A percentile compares a stretch with the other conserved stretches of the same genome.
These are phyloP conservation scores for Akanthomyces uredinophilus DNA, from an alignment of 2,329 filamentous ascomycete genomes.

Conservation along the genomic window DNA sequence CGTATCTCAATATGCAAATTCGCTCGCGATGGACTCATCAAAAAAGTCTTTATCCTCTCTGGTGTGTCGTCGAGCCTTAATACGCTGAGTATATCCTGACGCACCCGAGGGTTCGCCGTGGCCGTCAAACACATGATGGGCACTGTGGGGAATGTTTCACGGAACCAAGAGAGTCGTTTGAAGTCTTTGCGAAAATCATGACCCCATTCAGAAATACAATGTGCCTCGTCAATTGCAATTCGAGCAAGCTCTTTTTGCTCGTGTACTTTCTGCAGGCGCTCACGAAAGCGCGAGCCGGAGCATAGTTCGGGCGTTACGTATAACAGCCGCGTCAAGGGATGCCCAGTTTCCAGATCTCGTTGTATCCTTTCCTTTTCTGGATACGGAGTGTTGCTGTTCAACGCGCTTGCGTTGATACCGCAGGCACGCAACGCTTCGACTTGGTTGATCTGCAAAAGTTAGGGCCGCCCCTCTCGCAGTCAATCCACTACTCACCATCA, in stretches of 20 bases:
- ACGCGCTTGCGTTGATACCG: constrained; percentile 73
- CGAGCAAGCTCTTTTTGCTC: constrained; percentile 79
- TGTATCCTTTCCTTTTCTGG: constrained; percentile 64
- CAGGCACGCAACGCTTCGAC: constrained; percentile 71
- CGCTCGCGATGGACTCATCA: constrained; percentile 75
- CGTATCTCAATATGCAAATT: constrained; percentile 90
- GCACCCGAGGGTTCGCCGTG: constrained; percentile 76
- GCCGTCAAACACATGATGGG: constrained; percentile 92
- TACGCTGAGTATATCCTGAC: constrained; percentile 74
- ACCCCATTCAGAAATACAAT: constrained; percentile 97
- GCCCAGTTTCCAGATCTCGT: constrained; percentile 78
- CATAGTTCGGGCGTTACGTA: constrained; percentile 95
- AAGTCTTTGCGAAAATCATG: constrained; percentile 96
- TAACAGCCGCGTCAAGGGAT: constrained; percentile 75
- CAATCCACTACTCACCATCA: constrained; percentile 61
- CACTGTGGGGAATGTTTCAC: constrained; percentile 72
- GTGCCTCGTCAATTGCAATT: constrained; percentile 88
- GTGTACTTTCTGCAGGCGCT: constrained; percentile 66
- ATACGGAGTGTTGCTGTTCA: constrained; percentile 75
- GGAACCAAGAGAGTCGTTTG: constrained; percentile 81
- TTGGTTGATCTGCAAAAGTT: constrained; percentile 71
- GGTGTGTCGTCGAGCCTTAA: constrained; percentile 59
- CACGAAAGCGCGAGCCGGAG: constrained; percentile 69
- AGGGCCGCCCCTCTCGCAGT: not conserved
- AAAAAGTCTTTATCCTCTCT: constrained; percentile 65